Evolutionary conservation across 2,329 filamentous ascomycete genomes (phyloP).

Genomic region (Sclerotinia spermophila): DNA sequence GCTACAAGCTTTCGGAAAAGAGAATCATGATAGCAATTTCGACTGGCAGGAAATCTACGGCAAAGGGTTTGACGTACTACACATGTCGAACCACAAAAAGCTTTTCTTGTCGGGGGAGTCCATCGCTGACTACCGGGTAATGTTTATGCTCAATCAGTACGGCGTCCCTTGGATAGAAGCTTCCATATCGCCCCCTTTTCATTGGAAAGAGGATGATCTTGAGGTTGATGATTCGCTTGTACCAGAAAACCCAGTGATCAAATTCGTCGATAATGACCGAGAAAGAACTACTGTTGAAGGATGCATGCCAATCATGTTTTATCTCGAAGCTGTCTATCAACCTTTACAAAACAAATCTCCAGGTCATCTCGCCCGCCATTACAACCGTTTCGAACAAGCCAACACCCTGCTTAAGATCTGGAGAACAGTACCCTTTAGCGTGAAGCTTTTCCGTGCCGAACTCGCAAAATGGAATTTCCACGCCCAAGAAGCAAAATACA

Average conservation of each 20-base stretch:
- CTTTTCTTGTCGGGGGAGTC: conserved; percentile 49
- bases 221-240: conserved; percentile 22
- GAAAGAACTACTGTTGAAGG: conserved; percentile 47
- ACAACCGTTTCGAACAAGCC: conserved; percentile 30
- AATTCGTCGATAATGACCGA: conserved; percentile 54
- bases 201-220: conserved; percentile 31
- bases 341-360: conserved; percentile 16
- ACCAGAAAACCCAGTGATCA: conserved; percentile 40
- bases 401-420: conserved; percentile 28
- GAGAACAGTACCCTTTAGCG: conserved; percentile 26
- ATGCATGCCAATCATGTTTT: conserved; percentile 53
- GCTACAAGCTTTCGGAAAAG: conserved; percentile 74
- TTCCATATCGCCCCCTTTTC: conserved; percentile 31
- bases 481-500: conserved; percentile 37
- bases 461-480: conserved; percentile 31
- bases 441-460: conserved; percentile 31
- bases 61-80: conserved; percentile 76
- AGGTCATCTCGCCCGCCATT: conserved; percentile 31
- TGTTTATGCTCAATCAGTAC: conserved; percentile 49
- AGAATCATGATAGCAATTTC: conserved; percentile 73
- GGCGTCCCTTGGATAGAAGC: conserved; percentile 41
- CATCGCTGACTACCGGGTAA: conserved; percentile 48
- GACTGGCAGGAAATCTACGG: conserved; percentile 77
- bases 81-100: conserved; percentile 45
- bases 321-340: conserved; percentile 55